A percentile compares a stretch with the other conserved stretches of the same genome.
Evolutionary conservation across 495 filamentous ascomycete species (phyloP).

Genomic region (Xylaria curta): DNA sequence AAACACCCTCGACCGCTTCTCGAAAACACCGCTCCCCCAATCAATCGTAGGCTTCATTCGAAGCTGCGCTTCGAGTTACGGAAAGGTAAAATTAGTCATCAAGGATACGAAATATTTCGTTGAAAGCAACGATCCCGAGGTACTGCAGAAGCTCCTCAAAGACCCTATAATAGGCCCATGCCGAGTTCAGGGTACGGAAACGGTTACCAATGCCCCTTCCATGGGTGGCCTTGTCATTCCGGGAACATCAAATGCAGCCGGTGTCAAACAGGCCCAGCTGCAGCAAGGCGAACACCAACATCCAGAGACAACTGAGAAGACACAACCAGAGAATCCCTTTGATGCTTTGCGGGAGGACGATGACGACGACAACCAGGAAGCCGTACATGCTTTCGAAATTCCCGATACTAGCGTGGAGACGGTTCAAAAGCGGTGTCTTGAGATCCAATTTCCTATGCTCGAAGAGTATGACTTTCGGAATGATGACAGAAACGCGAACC

Average conservation of each 20-base stretch:
- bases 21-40: conserved; percentile 82
- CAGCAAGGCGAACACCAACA: conserved; percentile 41
- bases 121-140: conserved; percentile 83
- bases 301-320: conserved; percentile 39
- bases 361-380: conserved; percentile 85
- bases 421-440: conserved; percentile 88
- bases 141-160: conserved; percentile 82
- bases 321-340: conserved; percentile 47
- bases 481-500: conserved; percentile 83
- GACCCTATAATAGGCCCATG: conserved; percentile 54
- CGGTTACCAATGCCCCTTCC: conserved; percentile 83
- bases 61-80: conserved; percentile 85
- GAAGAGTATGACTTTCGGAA: conserved; percentile 99
- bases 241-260: conserved; percentile 91
- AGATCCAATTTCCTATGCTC: conserved; percentile 83
- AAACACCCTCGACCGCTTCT: conserved; percentile 80
- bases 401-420: conserved; percentile 74
- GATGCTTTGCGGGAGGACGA: conserved; percentile 79
- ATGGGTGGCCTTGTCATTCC: conserved; percentile 93
- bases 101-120: conserved; percentile 94
- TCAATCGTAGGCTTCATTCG: conserved; percentile 81
- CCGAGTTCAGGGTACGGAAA: conserved; percentile 62
- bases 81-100: conserved; percentile 93
- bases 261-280: conserved; percentile 69
- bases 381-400: conserved; percentile 97